These are phyloP conservation scores for Sordariomycetes sp. DNA, from an alignment of 2,329 filamentous ascomycete species.

Conservation along the genomic window DNA sequence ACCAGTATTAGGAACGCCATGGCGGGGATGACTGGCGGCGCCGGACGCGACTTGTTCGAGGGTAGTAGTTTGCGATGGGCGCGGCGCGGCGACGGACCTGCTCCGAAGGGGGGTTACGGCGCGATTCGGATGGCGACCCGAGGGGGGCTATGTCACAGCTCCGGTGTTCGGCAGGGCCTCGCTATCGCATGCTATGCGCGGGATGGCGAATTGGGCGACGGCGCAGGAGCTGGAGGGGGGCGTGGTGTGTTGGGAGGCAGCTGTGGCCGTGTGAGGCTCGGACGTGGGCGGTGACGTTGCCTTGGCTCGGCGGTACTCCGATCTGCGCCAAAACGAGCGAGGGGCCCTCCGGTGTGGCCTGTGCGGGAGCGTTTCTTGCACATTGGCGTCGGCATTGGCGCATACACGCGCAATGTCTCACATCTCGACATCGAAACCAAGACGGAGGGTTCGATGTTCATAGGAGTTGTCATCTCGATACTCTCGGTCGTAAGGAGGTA, in stretches of 20 bases:
- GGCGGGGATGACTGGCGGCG: constrained; percentile 23
- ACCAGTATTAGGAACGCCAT: constrained; percentile 85
- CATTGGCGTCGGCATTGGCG: neutral
- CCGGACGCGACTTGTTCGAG: neutral
- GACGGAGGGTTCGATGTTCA: too few relatives aligned
- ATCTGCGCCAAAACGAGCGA: neutral
- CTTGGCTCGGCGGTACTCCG: neutral
- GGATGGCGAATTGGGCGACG: neutral
- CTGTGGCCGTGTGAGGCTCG: neutral
- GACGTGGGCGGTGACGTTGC: neutral
- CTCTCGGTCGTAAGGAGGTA: too few relatives aligned
- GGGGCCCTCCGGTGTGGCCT: neutral
- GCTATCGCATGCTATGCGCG: neutral
- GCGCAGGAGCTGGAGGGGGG: neutral
- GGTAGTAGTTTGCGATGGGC: neutral
- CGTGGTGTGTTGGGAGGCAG: neutral
- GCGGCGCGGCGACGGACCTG: neutral
- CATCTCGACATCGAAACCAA: too few relatives aligned
- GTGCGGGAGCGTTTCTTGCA: neutral
- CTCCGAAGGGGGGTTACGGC: neutral
- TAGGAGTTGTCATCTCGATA: too few relatives aligned
- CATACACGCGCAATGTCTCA: too few relatives aligned
- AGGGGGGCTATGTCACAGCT: neutral
- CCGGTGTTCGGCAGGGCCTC: neutral
- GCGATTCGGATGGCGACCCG: neutral